Evolutionary conservation across 441 rosid genomes (phyloP), one percentile per base, ranked within the genome.

Genomic region (Gossypium schwendimanii): DNA sequence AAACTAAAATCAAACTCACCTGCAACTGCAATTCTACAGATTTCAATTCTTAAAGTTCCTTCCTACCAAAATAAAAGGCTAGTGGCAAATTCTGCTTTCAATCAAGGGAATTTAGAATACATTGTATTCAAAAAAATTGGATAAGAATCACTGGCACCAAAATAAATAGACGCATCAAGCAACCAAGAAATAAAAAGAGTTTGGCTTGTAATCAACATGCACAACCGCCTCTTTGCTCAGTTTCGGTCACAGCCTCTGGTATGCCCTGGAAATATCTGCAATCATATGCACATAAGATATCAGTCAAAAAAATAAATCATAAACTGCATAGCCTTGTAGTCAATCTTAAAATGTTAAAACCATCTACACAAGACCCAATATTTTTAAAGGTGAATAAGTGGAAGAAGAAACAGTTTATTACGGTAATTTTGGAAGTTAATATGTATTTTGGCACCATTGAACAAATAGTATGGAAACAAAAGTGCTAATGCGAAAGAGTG

Each of bases 241-340:
- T 84, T 79, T 90, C 97, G 0, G 95, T 78, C 61, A 82, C 88
- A 62, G 88, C 87, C 53, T 90, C 97, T 0, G 96, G 93, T 60
- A 89, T 83, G 54, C 92, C 93, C 78, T 92, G 97, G 84, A 94
- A 92, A 83, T 94, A 94, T 86, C 98, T 94, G 88, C 80, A 83
- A 53, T 49, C 20, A 53, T 44, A 60, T 41, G 4, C n/a, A n/a
- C 68, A 63, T 31, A 18, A 3, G 17, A 60, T 28, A 24, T 23
- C 41, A 20, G 9, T 47, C 0, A 24, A 49, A 36, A 8, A 10
- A 41, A 3, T 49, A 10, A 31, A 60, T 14, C 64, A 60, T 60
- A 60, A 60, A 64, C 44, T 36, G 26, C 60, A 67, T 26, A 49
- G 23, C 57, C 23, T 23, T 0, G n/a, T 14, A 2, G 11, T 14